phyloP scores from a whole-genome alignment of 2,329 filamentous ascomycete genomes.

The Plectosphaerella plurivora region DNA sequence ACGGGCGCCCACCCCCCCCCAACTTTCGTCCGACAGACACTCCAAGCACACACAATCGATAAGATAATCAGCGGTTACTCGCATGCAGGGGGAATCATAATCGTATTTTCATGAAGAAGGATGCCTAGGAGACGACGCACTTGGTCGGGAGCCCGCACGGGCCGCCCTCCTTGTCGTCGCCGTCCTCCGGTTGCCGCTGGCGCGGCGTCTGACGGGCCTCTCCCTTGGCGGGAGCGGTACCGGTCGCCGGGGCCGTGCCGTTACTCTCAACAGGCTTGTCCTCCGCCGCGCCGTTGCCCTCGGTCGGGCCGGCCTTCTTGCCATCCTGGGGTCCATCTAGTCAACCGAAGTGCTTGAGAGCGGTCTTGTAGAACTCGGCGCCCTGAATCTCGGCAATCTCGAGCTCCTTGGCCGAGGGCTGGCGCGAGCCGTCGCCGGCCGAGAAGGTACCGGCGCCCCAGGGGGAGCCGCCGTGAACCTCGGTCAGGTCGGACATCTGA shows the following conservation, averaged over 20 bases:
- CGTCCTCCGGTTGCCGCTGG: conserved; percentile 18
- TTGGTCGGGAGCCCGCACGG: conserved; percentile 76
- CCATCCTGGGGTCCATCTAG: neutral
- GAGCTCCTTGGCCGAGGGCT: conserved; percentile 72
- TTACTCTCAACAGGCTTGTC: neutral
- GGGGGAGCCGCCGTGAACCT: conserved; percentile 80
- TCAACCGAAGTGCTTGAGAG: conserved; percentile 57
- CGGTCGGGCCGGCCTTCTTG: neutral
- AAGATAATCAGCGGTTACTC: too few relatives aligned
- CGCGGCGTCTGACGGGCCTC: conserved; percentile 17
- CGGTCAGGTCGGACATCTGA: conserved; percentile 64
- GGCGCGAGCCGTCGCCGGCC: conserved; percentile 72
- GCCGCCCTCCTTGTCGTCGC: conserved; percentile 43
- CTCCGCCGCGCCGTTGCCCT: neutral
- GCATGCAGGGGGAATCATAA: too few relatives aligned
- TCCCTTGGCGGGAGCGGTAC: neutral
- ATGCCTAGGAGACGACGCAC: conserved; percentile 48
- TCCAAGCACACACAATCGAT: too few relatives aligned
- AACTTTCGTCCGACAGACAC: too few relatives aligned
- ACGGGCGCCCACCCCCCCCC: too few relatives aligned
- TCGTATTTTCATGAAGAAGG: conserved; percentile 35
- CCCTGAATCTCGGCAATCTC: conserved; percentile 79
- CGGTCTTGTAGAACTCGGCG: conserved; percentile 73
- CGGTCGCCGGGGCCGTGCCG: neutral
- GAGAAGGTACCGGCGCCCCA: conserved; percentile 96